Evolutionary conservation across 1,284 basidiomycete genomes (phyloP).

Genomic region (Cerrena zonata): DNA sequence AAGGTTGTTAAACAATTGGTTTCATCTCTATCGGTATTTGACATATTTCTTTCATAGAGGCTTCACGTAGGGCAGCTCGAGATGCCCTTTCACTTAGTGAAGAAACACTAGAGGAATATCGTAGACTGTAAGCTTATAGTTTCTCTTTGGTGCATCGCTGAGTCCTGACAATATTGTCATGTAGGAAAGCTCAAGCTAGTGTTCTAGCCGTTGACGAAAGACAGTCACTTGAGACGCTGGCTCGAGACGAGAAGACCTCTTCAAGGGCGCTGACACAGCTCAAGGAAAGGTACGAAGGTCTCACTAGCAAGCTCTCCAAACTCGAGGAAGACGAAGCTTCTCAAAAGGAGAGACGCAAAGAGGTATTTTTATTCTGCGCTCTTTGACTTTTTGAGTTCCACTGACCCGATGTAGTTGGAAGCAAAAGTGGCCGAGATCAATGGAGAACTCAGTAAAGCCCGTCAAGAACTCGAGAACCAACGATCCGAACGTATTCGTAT

Average conservation of each 20-base stretch:
- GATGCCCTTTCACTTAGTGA: conserved; percentile 76
- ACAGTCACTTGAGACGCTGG: conserved; percentile 75
- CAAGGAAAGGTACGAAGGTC: conserved; percentile 61
- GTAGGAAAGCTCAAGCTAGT: conserved; percentile 73
- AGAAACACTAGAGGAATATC: conserved; percentile 85
- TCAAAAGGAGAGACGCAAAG: conserved; percentile 53
- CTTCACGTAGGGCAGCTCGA: conserved; percentile 68
- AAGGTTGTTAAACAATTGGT: conserved; percentile 44
- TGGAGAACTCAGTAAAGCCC: conserved; percentile 50
- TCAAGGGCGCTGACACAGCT: conserved; percentile 64
- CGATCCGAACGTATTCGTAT: conserved; percentile 72
- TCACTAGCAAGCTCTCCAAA: conserved; percentile 56
- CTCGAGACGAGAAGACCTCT: conserved; percentile 78
- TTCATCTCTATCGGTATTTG: background rate
- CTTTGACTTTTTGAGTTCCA: background rate
- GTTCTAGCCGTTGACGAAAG: conserved; percentile 81
- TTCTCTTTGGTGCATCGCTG: conserved; percentile 2
- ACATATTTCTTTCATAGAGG: conserved; percentile 41
- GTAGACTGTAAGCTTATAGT: conserved; percentile 57
- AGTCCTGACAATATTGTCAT: background rate
- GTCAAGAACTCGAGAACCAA: conserved; percentile 70
- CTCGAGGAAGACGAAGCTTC: conserved; percentile 56
- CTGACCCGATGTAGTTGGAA: conserved; percentile 47
- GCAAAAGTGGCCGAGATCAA: conserved; percentile 49
- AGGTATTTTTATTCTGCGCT: conserved; percentile 37